Base-by-base conservation (phyloP, 352 stramenopile genomes). In the Globisporangium camurandrum region DNA sequence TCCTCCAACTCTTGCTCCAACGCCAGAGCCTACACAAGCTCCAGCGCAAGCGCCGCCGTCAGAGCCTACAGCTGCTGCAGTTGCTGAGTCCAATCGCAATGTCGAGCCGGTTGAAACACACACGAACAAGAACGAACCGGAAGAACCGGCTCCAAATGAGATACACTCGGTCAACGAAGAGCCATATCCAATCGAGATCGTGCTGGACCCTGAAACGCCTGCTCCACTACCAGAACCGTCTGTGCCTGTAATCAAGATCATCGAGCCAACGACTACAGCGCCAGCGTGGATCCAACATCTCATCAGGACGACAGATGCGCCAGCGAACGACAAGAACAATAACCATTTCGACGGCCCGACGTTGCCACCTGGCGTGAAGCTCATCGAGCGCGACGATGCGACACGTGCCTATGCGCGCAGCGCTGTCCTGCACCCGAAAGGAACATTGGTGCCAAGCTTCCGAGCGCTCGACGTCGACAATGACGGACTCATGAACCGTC, bases 391-490 rank as follows among this genome's bases (percentile, higher is more conserved):
- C 22, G 37, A 31, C 8, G 23, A 33, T 17, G 24, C 42, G 11
- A 23, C 22, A n/a, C n/a, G n/a, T n/a, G n/a, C n/a, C 24, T 47
- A 27, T 26, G 30, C 42, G 10, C 20, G 39, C 26, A 46, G n/a
- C 1, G 11, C 5, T 9, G n/a, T 20, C 10, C 46, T 36, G n/a
- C 27, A 46, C 4, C 49, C 49, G 11, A 41, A 20, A 14, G 27
- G 20, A 5, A 22, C 38, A 10, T 31, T 40, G 2, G 39, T 49
- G 22, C 49, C 49, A 2, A 28, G 43, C 40, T 55, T 55, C 40
- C 44, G 56, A 3, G 46, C 61, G 5, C 30, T 70, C 44, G 64
- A 73, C 34, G 47, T 30, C 20, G 31, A 70, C 40, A 31, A 43
- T 2, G 53, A 69, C 46, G 46, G 51, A 24, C 24, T 42, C 8